Base-by-base conservation (phyloP, 1,284 basidiomycete genomes). In the Takashimella koratensis region DNA sequence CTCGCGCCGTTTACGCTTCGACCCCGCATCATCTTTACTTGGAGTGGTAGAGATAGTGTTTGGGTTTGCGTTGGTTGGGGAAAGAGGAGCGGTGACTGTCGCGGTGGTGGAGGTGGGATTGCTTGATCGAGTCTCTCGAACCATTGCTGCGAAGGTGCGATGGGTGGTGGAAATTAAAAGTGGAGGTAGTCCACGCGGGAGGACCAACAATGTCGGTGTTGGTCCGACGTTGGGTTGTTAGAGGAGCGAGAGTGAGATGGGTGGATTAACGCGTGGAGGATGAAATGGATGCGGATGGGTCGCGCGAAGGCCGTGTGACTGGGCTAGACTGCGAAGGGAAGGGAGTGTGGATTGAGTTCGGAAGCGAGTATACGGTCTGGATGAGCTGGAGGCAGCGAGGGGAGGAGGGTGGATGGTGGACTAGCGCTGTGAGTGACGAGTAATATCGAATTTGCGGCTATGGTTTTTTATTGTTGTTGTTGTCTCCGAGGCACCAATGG, bases 1-100 rank as follows among this genome's bases (percentile, higher is more conserved):
- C 3, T 52, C 41, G 30, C 49, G 44, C 16, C 64, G 54, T 49
- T 66, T 66, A 12, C 64, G 62, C 45, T 66, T 66, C 2, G 50
- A 25, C 23, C 54, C 46, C 10, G 55, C 40, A 23, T 57, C 49
- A 21, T 43, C n/a, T 45, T 49, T 51, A 45, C 30, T 27, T 8
- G 30, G 16, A 8, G 30, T 8, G 30, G 30, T 36, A 36, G 10
- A 8, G 30, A 16, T 36, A 36, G 43, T 36, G n/a, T 24, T 16
- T 40, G 40, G 10, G 41, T 41, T 19, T 6, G 25, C 25, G 23
- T 20, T 3, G 21, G 51, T 26, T 41, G 36, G 22, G 40, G 36
- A 39, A 23, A 52, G n/a, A 4, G 30, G 25, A 11, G 4, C 23
- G 26, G 3, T 8, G 20, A n/a, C 8, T 39, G 27, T 40, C 20